A percentile compares a stretch with the other conserved stretches of the same genome.
Evolutionary conservation across 306 rosid genomes (phyloP).

Genomic region (Vicia sativa): DNA sequence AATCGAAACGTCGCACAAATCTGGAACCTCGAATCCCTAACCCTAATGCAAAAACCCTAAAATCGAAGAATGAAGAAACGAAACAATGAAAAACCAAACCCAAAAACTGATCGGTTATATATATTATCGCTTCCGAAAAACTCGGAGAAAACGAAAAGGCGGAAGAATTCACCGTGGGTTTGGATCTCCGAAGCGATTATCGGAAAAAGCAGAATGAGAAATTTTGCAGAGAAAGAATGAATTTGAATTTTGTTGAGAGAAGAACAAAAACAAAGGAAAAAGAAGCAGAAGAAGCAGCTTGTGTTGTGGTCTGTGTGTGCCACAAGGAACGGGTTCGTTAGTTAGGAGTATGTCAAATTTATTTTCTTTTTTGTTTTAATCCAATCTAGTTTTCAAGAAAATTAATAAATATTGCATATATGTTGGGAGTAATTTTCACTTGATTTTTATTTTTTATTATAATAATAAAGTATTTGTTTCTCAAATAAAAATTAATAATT

Average conservation of each 20-base stretch:
- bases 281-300: constrained; percentile 33
- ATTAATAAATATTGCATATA: too few species aligned
- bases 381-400: too few species aligned
- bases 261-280: constrained; percentile 4
- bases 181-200: constrained; percentile 19
- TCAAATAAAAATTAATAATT: too few species aligned
- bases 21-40: neutral
- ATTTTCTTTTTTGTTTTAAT: neutral
- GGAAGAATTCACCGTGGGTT: neutral
- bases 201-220: neutral
- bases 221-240: constrained; percentile 37
- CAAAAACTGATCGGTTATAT: neutral
- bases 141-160: neutral
- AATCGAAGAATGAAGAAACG: constrained; percentile 26
- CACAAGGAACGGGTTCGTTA: constrained; percentile 30
- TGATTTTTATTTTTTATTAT: too few species aligned
- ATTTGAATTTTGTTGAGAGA: constrained; percentile 40
- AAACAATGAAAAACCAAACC: neutral
- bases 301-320: constrained; percentile 23
- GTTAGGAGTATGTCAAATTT: constrained; percentile 13
- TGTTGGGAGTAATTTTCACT: too few species aligned
- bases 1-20: constrained; percentile 1
- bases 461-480: too few species aligned
- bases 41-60: constrained; percentile 18
- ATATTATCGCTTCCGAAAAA: neutral